phyloP scores from a whole-genome alignment of 179 eudicot genomes.

The Sideroxylon spinosum region DNA sequence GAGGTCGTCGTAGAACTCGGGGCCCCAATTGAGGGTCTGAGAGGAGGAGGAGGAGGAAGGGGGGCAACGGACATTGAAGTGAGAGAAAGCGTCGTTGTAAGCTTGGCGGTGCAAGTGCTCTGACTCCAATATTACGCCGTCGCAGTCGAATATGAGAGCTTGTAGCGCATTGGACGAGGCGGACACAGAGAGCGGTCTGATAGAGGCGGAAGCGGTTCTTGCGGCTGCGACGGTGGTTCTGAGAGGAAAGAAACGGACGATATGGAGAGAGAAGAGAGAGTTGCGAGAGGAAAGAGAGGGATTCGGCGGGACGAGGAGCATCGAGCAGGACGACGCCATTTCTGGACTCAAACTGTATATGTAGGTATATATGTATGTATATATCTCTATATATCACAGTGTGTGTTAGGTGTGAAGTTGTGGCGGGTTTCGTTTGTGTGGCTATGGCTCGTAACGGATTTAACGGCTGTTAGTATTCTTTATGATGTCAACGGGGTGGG shows the following conservation, averaged over 20 bases:
- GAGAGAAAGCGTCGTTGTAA: constrained; percentile 76
- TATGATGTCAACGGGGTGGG: too few relatives aligned
- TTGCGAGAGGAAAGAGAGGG: constrained; percentile 19
- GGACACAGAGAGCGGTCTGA: constrained; percentile 23
- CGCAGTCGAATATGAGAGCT: constrained; percentile 89
- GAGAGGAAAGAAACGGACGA: constrained; percentile 20
- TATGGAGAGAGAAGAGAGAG: constrained; percentile 8
- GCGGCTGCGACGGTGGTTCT: constrained; percentile 9
- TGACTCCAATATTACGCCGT: constrained; percentile 90
- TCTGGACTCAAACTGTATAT: background rate
- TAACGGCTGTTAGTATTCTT: background rate
- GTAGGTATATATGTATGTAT: too few relatives aligned
- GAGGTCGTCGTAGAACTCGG: constrained; percentile 70
- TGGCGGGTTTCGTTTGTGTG: constrained; percentile 20
- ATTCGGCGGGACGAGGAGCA: constrained; percentile 22
- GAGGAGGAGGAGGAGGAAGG: constrained; percentile 29
- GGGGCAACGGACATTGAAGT: constrained; percentile 73
- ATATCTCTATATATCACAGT: too few relatives aligned
- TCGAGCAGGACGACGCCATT: constrained; percentile 30
- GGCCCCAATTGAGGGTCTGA: constrained; percentile 58
- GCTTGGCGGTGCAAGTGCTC: constrained; percentile 94
- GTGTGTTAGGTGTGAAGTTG: too few relatives aligned
- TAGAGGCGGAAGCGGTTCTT: background rate
- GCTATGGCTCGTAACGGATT: constrained; percentile 9
- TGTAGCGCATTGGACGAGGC: constrained; percentile 39